These are phyloP conservation scores for Senna siamea DNA, from an alignment of 306 rosid genomes.

Conservation along the genomic window DNA sequence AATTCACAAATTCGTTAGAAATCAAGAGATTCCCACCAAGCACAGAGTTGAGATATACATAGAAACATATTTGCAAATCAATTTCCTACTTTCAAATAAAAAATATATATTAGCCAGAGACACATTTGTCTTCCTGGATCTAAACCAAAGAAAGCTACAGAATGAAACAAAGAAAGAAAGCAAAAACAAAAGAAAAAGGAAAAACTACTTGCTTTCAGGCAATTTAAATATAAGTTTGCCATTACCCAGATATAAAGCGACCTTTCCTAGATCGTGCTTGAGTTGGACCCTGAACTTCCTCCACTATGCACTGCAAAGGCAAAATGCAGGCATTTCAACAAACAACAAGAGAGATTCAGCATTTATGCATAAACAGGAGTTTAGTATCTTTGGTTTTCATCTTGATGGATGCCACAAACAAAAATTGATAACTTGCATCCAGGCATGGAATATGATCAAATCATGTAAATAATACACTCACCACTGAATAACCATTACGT, in stretches of 20 bases:
- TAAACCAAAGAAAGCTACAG: conserved; percentile 34
- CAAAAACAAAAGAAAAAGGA: too few species aligned
- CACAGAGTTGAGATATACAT: neutral
- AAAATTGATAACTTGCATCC: conserved; percentile 15
- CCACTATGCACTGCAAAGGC: conserved; percentile 85
- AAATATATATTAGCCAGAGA: conserved; percentile 11
- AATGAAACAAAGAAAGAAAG: neutral
- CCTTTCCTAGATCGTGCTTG: conserved; percentile 90
- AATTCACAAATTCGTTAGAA: neutral
- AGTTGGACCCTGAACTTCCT: conserved; percentile 93
- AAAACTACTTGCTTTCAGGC: conserved; percentile 12
- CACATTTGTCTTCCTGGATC: conserved; percentile 14
- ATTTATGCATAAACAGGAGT: neutral
- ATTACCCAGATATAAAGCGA: conserved; percentile 91
- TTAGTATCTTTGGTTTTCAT: conserved; percentile 26
- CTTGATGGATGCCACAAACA: conserved; percentile 16
- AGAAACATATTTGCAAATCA: conserved; percentile 21
- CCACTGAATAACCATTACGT: conserved; percentile 89
- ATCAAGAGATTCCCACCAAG: conserved; percentile 15
- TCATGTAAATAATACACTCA: conserved; percentile 48
- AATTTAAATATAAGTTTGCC: neutral
- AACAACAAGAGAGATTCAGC: conserved; percentile 4
- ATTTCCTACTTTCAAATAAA: conserved; percentile 1
- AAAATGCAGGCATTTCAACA: conserved; percentile 29
- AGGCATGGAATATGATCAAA: conserved; percentile 10